Evolutionary conservation across 352 stramenopile genomes (phyloP).

Genomic region (Elongisporangium anandrum): DNA sequence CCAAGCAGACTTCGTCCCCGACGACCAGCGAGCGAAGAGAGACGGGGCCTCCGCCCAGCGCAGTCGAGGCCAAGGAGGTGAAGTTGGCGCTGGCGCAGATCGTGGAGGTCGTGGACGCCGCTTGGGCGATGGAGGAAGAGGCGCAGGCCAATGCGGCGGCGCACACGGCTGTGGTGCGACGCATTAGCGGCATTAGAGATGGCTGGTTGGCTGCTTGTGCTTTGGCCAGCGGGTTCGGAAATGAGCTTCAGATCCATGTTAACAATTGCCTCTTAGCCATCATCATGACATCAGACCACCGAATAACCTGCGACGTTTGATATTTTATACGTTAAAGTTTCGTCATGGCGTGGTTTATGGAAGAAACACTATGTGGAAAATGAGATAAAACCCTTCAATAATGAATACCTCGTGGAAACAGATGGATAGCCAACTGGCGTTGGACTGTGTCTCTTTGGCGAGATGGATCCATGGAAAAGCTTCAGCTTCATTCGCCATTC

Average conservation of each 20-base stretch:
- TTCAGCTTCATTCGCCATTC: neutral
- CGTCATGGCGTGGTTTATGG: neutral
- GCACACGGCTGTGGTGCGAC: neutral
- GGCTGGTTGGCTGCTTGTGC: neutral
- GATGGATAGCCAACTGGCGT: neutral
- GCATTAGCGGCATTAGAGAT: neutral
- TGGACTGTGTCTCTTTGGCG: neutral
- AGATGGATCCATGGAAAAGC: neutral
- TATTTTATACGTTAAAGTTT: neutral
- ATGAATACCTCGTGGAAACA: neutral
- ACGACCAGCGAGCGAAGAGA: conserved; percentile 52
- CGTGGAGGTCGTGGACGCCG: conserved; percentile 14
- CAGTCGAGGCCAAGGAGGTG: conserved; percentile 28
- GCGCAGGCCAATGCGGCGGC: neutral
- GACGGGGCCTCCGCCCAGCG: conserved; percentile 55
- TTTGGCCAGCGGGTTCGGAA: neutral
- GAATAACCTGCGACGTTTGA: neutral
- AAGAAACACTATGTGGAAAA: no score
- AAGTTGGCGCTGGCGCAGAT: conserved; percentile 60
- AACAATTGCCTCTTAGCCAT: neutral
- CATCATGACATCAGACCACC: neutral
- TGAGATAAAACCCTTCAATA: no score
- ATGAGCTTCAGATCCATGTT: neutral
- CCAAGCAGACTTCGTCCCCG: conserved; percentile 55
- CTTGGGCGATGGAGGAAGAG: neutral